Evolutionary conservation across 306 rosid species (phyloP).

Genomic region (Lathyrus tuberosus): DNA sequence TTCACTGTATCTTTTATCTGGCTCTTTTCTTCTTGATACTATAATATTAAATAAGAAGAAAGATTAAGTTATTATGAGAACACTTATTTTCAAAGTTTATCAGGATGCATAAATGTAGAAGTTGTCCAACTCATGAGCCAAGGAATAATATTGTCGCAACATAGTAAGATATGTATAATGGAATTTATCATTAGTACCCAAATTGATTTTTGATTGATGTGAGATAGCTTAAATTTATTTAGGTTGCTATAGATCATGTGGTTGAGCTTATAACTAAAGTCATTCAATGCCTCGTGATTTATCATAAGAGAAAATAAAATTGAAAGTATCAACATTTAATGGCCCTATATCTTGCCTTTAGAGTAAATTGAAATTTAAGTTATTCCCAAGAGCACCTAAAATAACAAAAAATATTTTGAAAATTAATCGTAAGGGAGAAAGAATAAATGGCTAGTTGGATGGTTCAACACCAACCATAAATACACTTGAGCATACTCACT

Average conservation of each 20-base stretch:
- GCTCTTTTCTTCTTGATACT: slow-evolving; percentile 79
- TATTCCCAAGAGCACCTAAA: too few relatives aligned
- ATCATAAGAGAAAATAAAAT: too few relatives aligned
- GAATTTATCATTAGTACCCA: slow-evolving; percentile 21
- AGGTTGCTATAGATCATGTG: slow-evolving; percentile 8
- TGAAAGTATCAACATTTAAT: too few relatives aligned
- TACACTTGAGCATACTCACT: slow-evolving; percentile 50
- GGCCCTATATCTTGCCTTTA: too few relatives aligned
- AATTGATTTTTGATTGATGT: slow-evolving; percentile 6
- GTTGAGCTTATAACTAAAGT: slow-evolving; percentile 6
- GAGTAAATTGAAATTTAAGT: too few relatives aligned
- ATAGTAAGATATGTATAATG: slow-evolving; percentile 14
- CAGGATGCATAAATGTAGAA: slow-evolving; percentile 30
- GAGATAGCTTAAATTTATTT: slow-evolving; percentile 6
- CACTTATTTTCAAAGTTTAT: slow-evolving; percentile 16
- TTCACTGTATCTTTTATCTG: slow-evolving; percentile 78
- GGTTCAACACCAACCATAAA: slow-evolving; percentile 37
- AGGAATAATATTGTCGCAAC: slow-evolving; percentile 1
- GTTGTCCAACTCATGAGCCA: slow-evolving; percentile 12
- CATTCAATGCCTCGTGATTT: too few relatives aligned
- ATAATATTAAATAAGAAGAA: slow-evolving; percentile 38
- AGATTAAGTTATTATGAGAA: slow-evolving; percentile 34
- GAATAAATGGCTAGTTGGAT: slow-evolving; percentile 22
- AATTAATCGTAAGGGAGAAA: too few relatives aligned
- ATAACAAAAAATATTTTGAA: too few relatives aligned